These are phyloP conservation scores for Nemania sp. DNA, from an alignment of 2,329 filamentous ascomycete genomes.

Conservation along the genomic window DNA sequence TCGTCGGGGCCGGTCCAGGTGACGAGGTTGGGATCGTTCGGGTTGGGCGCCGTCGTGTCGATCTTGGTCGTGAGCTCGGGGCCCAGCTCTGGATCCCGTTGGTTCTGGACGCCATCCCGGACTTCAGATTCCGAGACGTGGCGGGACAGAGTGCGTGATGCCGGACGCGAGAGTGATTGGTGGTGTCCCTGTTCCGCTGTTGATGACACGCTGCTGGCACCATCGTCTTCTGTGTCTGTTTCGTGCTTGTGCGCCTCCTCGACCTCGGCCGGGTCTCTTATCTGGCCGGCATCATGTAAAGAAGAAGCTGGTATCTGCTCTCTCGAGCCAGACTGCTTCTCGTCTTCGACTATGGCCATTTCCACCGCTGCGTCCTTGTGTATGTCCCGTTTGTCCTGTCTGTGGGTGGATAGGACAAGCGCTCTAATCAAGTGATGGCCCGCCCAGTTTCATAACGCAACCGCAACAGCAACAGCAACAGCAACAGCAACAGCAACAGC, in stretches of 20 bases:
- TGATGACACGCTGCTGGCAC: constrained; percentile 14
- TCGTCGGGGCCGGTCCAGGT: constrained; percentile 58
- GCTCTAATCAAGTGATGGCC: not conserved
- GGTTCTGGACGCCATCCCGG: constrained; percentile 45
- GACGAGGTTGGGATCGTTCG: constrained; percentile 47
- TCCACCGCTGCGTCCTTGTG: not conserved
- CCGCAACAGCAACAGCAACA: too few species aligned
- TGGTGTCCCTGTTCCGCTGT: constrained; percentile 1
- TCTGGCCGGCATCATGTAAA: not conserved
- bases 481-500: too few species aligned
- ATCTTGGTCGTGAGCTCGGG: constrained; percentile 28
- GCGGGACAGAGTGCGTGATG: constrained; percentile 34
- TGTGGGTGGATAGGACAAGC: not conserved
- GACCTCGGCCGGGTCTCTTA: constrained; percentile 4
- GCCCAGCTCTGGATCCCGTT: constrained; percentile 43
- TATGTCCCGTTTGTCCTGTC: not conserved
- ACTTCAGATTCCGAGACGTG: constrained; percentile 43
- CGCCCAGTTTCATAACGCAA: not conserved
- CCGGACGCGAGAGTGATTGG: constrained; percentile 5
- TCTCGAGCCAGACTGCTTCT: constrained; percentile 7
- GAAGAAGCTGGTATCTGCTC: constrained; percentile 4
- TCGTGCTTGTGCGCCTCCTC: constrained; percentile 19
- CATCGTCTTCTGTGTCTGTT: constrained; percentile 15
- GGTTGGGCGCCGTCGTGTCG: constrained; percentile 31
- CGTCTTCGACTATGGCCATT: constrained; percentile 8